Base-by-base conservation (phyloP, 208 protist genomes). In the Leishmania tropica region DNA sequence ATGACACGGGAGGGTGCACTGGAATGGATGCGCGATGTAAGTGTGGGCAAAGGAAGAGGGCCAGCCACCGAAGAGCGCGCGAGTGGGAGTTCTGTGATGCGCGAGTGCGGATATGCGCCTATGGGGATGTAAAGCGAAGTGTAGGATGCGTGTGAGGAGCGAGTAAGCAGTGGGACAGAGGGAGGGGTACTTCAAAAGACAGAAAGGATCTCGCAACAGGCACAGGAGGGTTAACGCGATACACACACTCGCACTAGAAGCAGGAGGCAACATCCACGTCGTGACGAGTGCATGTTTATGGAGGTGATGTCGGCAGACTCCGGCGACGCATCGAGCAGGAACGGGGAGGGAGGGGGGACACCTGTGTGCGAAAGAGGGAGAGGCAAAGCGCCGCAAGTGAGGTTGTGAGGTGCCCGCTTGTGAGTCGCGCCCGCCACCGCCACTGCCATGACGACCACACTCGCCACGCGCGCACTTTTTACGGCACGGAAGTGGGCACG, bases 1-100 rank as follows among this genome's bases (percentile, higher is more conserved):
- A 92, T 91, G 40, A 1, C 10, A 47, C 28, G 7, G 8, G 35
- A 42, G 28, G 3, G 37, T 35, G 42, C 48, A 35, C 28, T 2
- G 31, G 8, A 11, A 42, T 51, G 24, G 3, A 51, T 19, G 60
- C 60, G 60, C 13, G 42, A 73, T 48, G 67, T 31, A 48, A 4
- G 60, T 45, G 48, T 47, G 40, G 4, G 21, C 21, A 13, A 40
- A n/a, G 42, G 40, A n/a, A 51, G 24, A 48, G 42, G 40, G 42
- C 3, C 3, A 15, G 10, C 68, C 68, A 73, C 68, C 68, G 11
- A 48, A 51, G n/a, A 73, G 42, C 68, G 2, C 68, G 53, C 24
- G 42, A 10, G 35, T 35, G 68, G 11, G 42, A 72, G 21, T 10
- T 51, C 2, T 72, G 21, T 24, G 45, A n/a, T 13, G 31, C 19